A percentile compares a stretch with the other conserved stretches of the same genome.
Evolutionary conservation across 768 basidiomycete species (phyloP).

Genomic region (Lentinula raphanica): DNA sequence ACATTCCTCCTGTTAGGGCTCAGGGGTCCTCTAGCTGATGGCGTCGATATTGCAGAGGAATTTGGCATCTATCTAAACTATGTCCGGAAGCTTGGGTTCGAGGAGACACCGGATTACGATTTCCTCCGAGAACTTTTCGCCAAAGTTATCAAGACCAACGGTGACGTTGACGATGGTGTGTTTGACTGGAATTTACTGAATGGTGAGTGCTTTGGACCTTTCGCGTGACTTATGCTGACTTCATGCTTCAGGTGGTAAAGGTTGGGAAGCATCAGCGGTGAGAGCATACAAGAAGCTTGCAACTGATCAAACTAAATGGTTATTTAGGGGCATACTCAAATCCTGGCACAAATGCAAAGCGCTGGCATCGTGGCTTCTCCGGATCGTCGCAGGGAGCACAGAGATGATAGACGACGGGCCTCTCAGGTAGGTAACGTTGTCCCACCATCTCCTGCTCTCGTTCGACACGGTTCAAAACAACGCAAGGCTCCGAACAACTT

Average conservation of each 20-base stretch:
- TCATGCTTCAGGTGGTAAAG: constrained; percentile 69
- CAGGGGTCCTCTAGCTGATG: neutral
- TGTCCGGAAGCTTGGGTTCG: constrained; percentile 97
- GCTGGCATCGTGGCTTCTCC: constrained; percentile 39
- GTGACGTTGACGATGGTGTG: constrained; percentile 86
- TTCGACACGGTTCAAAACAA: constrained; percentile 71
- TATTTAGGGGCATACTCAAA: constrained; percentile 55
- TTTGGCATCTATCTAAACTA: constrained; percentile 99
- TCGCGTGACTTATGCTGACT: neutral
- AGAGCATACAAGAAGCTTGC: constrained; percentile 21
- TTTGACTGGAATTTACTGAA: constrained; percentile 97
- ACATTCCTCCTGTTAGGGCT: constrained; percentile 14
- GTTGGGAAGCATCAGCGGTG: constrained; percentile 85
- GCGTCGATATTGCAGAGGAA: constrained; percentile 60
- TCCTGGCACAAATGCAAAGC: constrained; percentile 61
- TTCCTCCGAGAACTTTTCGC: constrained; percentile 93
- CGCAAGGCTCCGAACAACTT: constrained; percentile 58
- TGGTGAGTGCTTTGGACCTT: constrained; percentile 34
- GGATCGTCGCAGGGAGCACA: constrained; percentile 59
- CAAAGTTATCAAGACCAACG: constrained; percentile 88
- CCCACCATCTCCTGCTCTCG: constrained; percentile 75
- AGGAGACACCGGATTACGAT: constrained; percentile 98
- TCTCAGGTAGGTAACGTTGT: constrained; percentile 54
- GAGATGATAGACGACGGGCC: constrained; percentile 63
- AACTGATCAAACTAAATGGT: constrained; percentile 4